These are phyloP conservation scores for Juncus inflexus DNA, from an alignment of 176 grass and related monocot species.

Conservation along the genomic window DNA sequence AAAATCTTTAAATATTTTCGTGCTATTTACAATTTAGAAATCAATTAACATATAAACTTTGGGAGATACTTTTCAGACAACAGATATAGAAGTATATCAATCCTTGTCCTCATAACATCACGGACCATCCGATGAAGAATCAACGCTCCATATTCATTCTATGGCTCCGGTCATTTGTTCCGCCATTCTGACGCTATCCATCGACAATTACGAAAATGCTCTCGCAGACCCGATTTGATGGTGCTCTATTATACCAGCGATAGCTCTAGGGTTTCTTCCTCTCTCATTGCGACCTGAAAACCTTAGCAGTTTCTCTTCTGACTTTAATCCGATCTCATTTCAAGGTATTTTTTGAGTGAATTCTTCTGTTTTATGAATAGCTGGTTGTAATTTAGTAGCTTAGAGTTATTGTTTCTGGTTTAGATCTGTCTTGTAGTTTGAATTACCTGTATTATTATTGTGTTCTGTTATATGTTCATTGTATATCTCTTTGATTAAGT, in stretches of 20 bases:
- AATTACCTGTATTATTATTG: neutral
- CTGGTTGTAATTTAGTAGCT: neutral
- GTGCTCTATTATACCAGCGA: neutral
- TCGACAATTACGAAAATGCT: slow-evolving; percentile 11
- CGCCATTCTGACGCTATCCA: neutral
- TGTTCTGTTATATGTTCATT: too few relatives aligned
- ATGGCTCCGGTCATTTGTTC: neutral
- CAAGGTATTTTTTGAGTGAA: slow-evolving; percentile 2
- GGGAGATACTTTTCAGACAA: neutral
- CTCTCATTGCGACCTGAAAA: neutral
- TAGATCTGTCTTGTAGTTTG: neutral
- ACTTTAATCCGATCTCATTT: slow-evolving; percentile 6
- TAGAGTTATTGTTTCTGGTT: neutral
- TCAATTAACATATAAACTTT: too few relatives aligned
- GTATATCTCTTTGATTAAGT: too few relatives aligned
- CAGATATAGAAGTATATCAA: neutral
- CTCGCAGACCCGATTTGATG: neutral
- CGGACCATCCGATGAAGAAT: slow-evolving; percentile 9
- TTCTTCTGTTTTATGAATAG: neutral
- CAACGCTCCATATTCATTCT: neutral
- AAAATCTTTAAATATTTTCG: too few relatives aligned
- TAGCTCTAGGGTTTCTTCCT: slow-evolving; percentile 18
- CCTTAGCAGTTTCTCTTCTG: neutral
- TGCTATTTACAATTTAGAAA: too few relatives aligned
- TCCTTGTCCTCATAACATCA: neutral